Conservation (phyloP, 305 asterid species). For the Vinca major region DNA sequence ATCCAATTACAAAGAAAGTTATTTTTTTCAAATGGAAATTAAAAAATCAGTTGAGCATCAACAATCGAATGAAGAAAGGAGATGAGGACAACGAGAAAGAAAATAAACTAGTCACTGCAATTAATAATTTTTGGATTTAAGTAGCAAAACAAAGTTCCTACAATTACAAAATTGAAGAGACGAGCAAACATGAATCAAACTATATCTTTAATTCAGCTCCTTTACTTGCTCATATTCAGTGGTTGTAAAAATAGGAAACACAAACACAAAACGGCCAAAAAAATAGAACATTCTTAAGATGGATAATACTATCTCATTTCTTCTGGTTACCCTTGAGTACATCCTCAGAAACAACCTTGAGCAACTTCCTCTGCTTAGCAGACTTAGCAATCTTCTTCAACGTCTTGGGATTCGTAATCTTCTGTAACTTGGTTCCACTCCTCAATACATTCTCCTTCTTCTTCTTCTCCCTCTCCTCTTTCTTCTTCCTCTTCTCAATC, state of each 20-base stretch:
- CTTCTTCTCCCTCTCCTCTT: slow-evolving; percentile 78
- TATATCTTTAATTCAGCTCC: not conserved
- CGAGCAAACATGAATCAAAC: not conserved
- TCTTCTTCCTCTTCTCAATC: slow-evolving; percentile 62
- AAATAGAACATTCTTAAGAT: no score
- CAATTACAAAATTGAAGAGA: not conserved
- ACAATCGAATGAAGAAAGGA: no score
- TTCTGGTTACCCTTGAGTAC: slow-evolving; percentile 16
- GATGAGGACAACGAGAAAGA: no score
- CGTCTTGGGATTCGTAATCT: slow-evolving; percentile 73
- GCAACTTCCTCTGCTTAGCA: slow-evolving; percentile 53
- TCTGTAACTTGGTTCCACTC: slow-evolving; percentile 73
- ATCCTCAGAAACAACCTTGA: slow-evolving; percentile 54
- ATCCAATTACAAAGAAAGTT: no score
- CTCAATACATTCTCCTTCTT: slow-evolving; percentile 69
- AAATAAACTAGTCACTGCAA: not conserved
- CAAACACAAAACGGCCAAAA: not conserved
- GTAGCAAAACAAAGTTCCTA: not conserved
- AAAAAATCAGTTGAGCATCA: no score
- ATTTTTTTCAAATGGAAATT: no score
- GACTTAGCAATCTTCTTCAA: slow-evolving; percentile 80
- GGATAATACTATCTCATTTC: not conserved
- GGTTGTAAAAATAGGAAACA: not conserved
- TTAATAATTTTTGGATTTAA: not conserved
- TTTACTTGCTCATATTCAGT: not conserved